These are phyloP conservation scores for Gastrolobium bilobum DNA, from an alignment of 306 rosid species.

Conservation along the genomic window DNA sequence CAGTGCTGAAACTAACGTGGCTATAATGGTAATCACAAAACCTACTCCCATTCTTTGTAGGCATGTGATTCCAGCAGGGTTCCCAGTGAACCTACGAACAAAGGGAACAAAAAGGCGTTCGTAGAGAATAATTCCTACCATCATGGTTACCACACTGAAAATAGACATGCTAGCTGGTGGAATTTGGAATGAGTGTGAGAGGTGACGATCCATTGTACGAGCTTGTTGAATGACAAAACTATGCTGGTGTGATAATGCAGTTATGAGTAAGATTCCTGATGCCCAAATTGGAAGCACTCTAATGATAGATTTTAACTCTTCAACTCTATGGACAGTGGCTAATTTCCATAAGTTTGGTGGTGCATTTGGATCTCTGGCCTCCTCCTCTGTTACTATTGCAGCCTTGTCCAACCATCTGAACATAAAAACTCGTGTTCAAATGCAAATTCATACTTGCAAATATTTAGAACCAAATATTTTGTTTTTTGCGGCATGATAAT, in stretches of 20 bases:
- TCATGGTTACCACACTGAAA: conserved; percentile 66
- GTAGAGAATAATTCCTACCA: conserved; percentile 69
- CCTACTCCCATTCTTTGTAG: conserved; percentile 91
- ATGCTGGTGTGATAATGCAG: conserved; percentile 65
- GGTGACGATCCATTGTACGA: conserved; percentile 74
- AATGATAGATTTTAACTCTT: conserved; percentile 77
- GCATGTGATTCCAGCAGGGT: conserved; percentile 77
- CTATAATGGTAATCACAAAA: conserved; percentile 60
- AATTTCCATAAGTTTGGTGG: conserved; percentile 75
- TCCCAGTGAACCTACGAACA: conserved; percentile 61
- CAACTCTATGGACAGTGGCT: conserved; percentile 76
- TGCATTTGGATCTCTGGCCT: conserved; percentile 39
- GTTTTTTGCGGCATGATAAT: not conserved
- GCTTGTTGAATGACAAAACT: conserved; percentile 83
- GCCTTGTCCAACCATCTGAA: conserved; percentile 86
- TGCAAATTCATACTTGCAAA: conserved; percentile 16
- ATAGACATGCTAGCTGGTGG: conserved; percentile 76
- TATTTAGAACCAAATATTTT: too few relatives aligned
- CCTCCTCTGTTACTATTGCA: conserved; percentile 57
- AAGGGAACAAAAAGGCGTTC: conserved; percentile 77
- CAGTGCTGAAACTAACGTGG: conserved; percentile 63
- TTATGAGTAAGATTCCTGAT: conserved; percentile 63
- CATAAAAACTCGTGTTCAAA: not conserved
- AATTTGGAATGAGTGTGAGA: conserved; percentile 64
- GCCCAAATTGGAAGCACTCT: conserved; percentile 85